A percentile compares a stretch with the other conserved stretches of the same genome.
Evolutionary conservation across 2,329 filamentous ascomycete species (phyloP).

Genomic region (Thyridium curvatum): DNA sequence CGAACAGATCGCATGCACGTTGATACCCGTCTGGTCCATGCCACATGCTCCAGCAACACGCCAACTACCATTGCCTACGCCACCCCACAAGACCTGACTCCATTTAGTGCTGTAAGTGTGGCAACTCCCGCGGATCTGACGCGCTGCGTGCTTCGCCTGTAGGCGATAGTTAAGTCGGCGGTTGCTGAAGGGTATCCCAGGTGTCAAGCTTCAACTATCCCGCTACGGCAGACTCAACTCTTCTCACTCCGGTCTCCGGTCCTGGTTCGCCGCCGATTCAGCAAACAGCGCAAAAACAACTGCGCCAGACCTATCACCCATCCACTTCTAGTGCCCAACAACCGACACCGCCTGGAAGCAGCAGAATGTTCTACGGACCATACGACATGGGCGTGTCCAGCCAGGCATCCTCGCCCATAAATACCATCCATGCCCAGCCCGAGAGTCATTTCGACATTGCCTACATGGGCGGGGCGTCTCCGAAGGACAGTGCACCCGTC

Average conservation of each 20-base stretch:
- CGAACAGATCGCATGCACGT: constrained; percentile 7
- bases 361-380: constrained; percentile 35
- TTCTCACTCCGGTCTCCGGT: constrained; percentile 46
- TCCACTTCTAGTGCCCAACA: constrained; percentile 31
- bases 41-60: constrained; percentile 7
- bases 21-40: constrained; percentile 8
- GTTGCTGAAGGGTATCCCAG: constrained; percentile 14
- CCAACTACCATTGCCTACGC: constrained; percentile 7
- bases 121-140: no score
- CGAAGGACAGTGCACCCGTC: constrained; percentile 23
- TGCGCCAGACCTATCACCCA: constrained; percentile 30
- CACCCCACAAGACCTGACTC: constrained; percentile 7
- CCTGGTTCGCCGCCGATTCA: constrained; percentile 40
- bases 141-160: no score
- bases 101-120: constrained; percentile 9
- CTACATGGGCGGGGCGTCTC: constrained; percentile 22
- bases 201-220: constrained; percentile 31
- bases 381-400: constrained; percentile 36
- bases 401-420: constrained; percentile 40
- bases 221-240: constrained; percentile 29
- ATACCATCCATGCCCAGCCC: constrained; percentile 26
- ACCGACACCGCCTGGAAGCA: constrained; percentile 40
- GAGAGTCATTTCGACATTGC: constrained; percentile 30
- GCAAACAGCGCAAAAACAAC: constrained; percentile 30
- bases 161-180: no score